Evolutionary conservation across 805 yeast species (phyloP), one percentile per base, ranked within the genome.

Genomic region (Kuraishia cidri): DNA sequence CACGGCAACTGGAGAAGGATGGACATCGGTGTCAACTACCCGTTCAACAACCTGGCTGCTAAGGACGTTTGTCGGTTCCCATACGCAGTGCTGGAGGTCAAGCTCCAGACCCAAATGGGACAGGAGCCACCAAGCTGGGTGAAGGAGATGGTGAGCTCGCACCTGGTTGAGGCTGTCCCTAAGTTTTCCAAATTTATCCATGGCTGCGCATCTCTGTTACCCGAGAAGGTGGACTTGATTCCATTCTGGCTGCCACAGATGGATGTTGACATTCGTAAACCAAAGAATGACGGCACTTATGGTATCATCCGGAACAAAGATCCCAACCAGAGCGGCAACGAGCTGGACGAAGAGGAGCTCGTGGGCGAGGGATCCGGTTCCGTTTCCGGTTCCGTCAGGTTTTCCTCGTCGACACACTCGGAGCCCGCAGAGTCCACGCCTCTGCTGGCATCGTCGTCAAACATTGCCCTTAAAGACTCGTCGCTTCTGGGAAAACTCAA

Each of bases 71-170:
- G 90, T 52, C 70, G 96, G 47, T 92, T 92, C 62, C 98, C 98
- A 4, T 92, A 92, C 56, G 98, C 98, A 1, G 96, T 92, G 26
- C 67, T 92, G 46, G 99, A 92, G 64, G 98, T 92, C 38, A 92
- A 92, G 60, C 69, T 92, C 42, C 98, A 92, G 60, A 92, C 99
- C 3, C 97, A 92, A 64, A 51, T 92, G 60, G 98, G 98, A 35
- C 99, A 92, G 61, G 98, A 92, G 58, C 98, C 99, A 19, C 98
- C 99, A 7, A 79, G 72, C 40, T 92, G 99, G 99, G 94, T 92
- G 31, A 73, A 92, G 44, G 95, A 90, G 43, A 70, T 92, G 55
- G 88, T 90, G 23, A 64, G 88, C 0, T 80, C 94, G 19, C 98
- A 92, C 57, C 66, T 92, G 32, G 99, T 92, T 26, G 98, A 92